These are phyloP conservation scores for Rhodomyrtus tomentosa DNA, from an alignment of 345 rosid genomes.

Conservation along the genomic window DNA sequence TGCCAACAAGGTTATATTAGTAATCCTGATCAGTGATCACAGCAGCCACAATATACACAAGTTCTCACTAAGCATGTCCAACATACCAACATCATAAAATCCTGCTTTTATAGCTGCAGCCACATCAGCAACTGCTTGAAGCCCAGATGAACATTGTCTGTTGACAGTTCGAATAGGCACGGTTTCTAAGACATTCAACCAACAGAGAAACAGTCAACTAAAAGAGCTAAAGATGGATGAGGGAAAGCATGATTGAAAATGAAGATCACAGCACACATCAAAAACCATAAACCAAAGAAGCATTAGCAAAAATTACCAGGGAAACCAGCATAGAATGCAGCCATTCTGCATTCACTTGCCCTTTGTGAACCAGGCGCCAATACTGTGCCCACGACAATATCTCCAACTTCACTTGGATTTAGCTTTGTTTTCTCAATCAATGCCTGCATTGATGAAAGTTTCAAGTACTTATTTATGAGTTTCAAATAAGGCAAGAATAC, in stretches of 20 bases:
- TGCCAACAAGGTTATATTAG: constrained; percentile 1
- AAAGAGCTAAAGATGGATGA: not conserved
- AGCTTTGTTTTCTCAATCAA: constrained; percentile 68
- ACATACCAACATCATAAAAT: constrained; percentile 81
- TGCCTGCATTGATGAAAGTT: constrained; percentile 35
- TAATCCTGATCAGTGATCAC: not conserved
- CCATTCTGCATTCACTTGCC: constrained; percentile 97
- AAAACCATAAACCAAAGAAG: not conserved
- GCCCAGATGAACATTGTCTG: constrained; percentile 94
- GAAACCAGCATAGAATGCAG: constrained; percentile 94
- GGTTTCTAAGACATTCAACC: constrained; percentile 36
- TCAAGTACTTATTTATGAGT: not conserved
- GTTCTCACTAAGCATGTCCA: not conserved
- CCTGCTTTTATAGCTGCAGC: constrained; percentile 96
- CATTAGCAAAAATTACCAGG: constrained; percentile 39
- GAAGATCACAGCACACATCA: not conserved
- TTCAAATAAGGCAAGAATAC: not conserved
- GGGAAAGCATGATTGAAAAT: not conserved
- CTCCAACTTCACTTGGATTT: constrained; percentile 88
- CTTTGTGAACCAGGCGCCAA: constrained; percentile 85
- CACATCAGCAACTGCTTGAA: constrained; percentile 99
- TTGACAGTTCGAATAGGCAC: constrained; percentile 87
- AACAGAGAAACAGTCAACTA: not conserved
- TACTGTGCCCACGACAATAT: constrained; percentile 91
- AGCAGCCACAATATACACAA: not conserved